Evolutionary conservation across 306 rosid species (phyloP).

Genomic region (Lotus japonicus): DNA sequence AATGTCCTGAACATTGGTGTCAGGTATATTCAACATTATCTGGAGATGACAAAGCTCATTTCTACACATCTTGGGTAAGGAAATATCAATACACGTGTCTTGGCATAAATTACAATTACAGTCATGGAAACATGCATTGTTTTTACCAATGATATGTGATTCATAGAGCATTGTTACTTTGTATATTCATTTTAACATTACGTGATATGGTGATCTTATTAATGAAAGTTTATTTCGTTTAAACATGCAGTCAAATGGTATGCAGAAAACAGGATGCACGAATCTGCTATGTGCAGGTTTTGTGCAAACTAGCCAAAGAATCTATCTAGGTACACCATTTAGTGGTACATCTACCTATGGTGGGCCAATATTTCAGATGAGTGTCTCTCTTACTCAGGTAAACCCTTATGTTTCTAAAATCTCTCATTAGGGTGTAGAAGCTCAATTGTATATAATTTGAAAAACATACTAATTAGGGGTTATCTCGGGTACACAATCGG

Average conservation of each 20-base stretch:
- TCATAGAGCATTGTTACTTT: not conserved
- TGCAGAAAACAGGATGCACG: not conserved
- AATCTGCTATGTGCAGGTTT: constrained; percentile 6
- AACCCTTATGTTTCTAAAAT: not conserved
- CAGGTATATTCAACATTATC: not conserved
- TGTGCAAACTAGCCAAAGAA: not conserved
- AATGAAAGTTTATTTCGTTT: not conserved
- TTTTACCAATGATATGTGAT: not conserved
- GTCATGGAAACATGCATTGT: not conserved
- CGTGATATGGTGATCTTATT: not conserved
- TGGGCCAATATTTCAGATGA: not conserved
- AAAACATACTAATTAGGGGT: too few species aligned
- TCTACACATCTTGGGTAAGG: not conserved
- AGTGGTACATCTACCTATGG: not conserved
- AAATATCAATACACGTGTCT: not conserved
- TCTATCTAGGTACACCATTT: not conserved
- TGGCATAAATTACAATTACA: too few species aligned
- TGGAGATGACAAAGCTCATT: not conserved
- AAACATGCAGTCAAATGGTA: not conserved
- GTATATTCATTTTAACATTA: too few species aligned
- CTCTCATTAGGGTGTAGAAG: not conserved
- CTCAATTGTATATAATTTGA: too few species aligned
- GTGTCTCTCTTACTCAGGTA: not conserved
- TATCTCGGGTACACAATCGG: too few species aligned
- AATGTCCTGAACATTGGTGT: not conserved